Percentiles rank a stretch among this genome's conserved stretches.
These are phyloP conservation scores for Corynascus novoguineensis DNA, from an alignment of 495 filamentous ascomycete genomes.

Conservation along the genomic window DNA sequence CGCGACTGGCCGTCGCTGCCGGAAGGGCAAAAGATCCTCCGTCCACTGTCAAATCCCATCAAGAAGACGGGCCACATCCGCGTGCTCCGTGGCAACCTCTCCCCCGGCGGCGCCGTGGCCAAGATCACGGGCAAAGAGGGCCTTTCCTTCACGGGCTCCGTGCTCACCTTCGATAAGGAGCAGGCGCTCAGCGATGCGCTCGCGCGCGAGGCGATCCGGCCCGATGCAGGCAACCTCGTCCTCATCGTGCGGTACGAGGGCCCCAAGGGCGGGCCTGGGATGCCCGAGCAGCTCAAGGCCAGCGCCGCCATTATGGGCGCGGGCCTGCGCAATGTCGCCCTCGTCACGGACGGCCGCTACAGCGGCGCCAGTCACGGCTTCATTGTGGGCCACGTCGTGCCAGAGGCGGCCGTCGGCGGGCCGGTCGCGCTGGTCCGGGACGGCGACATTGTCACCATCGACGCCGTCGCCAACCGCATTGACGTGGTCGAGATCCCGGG, in stretches of 20 bases:
- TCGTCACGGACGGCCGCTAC: conserved; percentile 93
- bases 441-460: conserved; percentile 83
- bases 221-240: conserved; percentile 71
- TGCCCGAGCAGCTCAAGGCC: conserved; percentile 95
- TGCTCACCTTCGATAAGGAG: conserved; percentile 90
- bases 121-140: conserved; percentile 99
- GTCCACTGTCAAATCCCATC: conserved; percentile 75
- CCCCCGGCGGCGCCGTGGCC: conserved; percentile 86
- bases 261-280: conserved; percentile 90
- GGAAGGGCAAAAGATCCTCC: conserved; percentile 79
- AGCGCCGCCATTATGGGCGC: conserved; percentile 91
- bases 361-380: conserved; percentile 90
- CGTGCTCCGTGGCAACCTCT: conserved; percentile 83
- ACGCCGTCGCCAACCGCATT: conserved; percentile 72
- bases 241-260: conserved; percentile 93
- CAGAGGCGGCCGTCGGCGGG: conserved; percentile 78
- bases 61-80: conserved; percentile 85
- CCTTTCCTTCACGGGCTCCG: conserved; percentile 70
- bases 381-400: conserved; percentile 91
- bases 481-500: conserved; percentile 51
- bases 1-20: conserved; percentile 72
- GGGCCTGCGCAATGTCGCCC: conserved; percentile 76
- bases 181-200: conserved; percentile 70
- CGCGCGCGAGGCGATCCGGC: conserved; percentile 58
- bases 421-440: conserved; percentile 75